Evolutionary conservation across 306 rosid genomes (phyloP).

Genomic region (Purshia tridentata): DNA sequence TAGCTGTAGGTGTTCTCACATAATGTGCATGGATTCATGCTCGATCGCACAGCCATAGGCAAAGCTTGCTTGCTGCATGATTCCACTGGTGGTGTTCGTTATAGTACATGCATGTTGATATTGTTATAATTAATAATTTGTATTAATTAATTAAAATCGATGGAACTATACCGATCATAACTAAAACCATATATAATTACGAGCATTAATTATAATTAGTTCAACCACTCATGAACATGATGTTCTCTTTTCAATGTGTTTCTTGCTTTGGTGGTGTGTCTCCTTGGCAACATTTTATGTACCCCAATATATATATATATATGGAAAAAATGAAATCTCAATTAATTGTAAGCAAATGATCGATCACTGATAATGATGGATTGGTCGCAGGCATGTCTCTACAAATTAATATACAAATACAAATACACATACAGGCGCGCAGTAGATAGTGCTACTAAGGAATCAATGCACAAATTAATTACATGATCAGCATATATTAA

Average conservation of each 20-base stretch:
- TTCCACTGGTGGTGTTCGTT: neutral
- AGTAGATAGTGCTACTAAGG: too few relatives aligned
- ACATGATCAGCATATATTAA: too few relatives aligned
- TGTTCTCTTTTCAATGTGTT: neutral
- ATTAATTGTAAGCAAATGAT: too few relatives aligned
- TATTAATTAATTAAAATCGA: neutral
- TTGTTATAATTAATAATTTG: too few relatives aligned
- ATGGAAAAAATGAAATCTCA: too few relatives aligned
- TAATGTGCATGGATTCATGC: neutral
- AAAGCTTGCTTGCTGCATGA: slow-evolving; percentile 2
- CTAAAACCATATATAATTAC: neutral
- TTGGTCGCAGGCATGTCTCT: too few relatives aligned
- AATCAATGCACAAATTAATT: too few relatives aligned
- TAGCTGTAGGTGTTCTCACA: slow-evolving; percentile 19
- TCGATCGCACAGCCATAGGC: neutral
- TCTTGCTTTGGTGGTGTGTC: neutral
- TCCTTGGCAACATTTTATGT: neutral
- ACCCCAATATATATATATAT: neutral
- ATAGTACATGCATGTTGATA: neutral
- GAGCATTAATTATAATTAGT: neutral
- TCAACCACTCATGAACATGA: neutral
- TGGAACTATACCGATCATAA: neutral
- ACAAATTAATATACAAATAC: too few relatives aligned
- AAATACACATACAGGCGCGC: too few relatives aligned
- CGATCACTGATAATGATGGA: too few relatives aligned